Evolutionary conservation across 768 basidiomycete species (phyloP).

Genomic region (Chalciporus piperatus): DNA sequence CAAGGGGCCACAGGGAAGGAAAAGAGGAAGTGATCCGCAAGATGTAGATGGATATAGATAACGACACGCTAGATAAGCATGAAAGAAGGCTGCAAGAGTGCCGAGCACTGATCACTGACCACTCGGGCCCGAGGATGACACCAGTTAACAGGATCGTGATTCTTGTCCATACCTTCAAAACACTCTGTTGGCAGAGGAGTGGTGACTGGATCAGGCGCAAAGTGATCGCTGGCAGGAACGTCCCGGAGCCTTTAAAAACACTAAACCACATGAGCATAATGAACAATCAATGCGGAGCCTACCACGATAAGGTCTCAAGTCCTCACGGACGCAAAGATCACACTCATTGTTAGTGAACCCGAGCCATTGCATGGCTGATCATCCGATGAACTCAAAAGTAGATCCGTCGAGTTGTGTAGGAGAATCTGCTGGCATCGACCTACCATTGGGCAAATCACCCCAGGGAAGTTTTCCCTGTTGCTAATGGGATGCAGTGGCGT

Average conservation of each 20-base stretch:
- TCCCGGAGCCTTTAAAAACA: not conserved
- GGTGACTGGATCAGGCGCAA: not conserved
- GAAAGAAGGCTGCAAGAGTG: no score
- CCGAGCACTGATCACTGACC: no score
- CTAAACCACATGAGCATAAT: not conserved
- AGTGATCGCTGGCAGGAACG: not conserved
- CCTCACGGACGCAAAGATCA: not conserved
- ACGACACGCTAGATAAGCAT: not conserved
- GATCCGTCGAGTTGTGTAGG: not conserved
- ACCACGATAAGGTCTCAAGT: not conserved
- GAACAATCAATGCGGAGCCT: not conserved
- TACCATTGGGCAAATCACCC: not conserved
- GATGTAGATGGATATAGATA: no score
- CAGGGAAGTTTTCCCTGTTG: no score
- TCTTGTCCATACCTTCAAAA: no score
- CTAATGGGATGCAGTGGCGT: no score
- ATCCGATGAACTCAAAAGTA: not conserved
- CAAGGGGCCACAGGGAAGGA: no score
- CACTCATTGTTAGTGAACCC: no score
- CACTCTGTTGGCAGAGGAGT: not conserved
- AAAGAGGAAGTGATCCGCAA: no score
- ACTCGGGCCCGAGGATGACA: no score
- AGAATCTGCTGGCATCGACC: not conserved
- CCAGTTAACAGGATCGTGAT: no score
- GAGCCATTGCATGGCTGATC: not conserved